phyloP scores from a whole-genome alignment of 257 asterid species.

The Cordia subcordata region DNA sequence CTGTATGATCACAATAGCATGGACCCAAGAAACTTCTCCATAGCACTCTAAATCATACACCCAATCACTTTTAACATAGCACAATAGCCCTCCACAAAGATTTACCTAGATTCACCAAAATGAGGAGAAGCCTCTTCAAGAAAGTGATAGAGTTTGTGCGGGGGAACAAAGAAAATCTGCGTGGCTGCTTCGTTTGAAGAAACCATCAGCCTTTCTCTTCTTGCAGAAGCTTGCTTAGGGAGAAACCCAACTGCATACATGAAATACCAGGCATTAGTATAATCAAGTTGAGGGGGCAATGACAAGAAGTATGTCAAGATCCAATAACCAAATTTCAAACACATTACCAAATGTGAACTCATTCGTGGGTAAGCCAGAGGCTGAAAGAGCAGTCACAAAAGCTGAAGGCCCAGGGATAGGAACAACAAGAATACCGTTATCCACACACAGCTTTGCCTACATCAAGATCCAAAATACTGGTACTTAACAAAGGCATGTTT shows the following conservation, averaged over 20 bases:
- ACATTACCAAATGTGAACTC: slow-evolving; percentile 89
- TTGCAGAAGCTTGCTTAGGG: slow-evolving; percentile 73
- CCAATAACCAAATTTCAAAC: slow-evolving; percentile 2
- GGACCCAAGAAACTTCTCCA: background rate
- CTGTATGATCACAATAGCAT: too few species aligned
- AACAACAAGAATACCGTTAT: slow-evolving; percentile 57
- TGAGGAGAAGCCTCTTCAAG: slow-evolving; percentile 62
- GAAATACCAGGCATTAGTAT: slow-evolving; percentile 9
- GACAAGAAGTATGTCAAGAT: background rate
- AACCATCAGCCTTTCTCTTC: slow-evolving; percentile 68
- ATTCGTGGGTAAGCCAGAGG: slow-evolving; percentile 76
- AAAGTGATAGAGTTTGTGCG: slow-evolving; percentile 83
- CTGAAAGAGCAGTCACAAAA: slow-evolving; percentile 79
- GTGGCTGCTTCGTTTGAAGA: slow-evolving; percentile 70
- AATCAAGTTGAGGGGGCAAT: slow-evolving; percentile 1
- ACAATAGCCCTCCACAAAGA: slow-evolving; percentile 9
- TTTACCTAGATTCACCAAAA: slow-evolving; percentile 72
- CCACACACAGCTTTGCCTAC: slow-evolving; percentile 75
- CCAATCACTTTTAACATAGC: background rate
- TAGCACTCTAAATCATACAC: background rate
- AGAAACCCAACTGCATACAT: slow-evolving; percentile 89
- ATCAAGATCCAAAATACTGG: slow-evolving; percentile 1
- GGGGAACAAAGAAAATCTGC: slow-evolving; percentile 85
- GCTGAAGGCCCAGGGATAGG: slow-evolving; percentile 99
- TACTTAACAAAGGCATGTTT: too few species aligned